phyloP scores from a whole-genome alignment of 805 yeast genomes.

The Zygotorulaspora chibaensis region DNA sequence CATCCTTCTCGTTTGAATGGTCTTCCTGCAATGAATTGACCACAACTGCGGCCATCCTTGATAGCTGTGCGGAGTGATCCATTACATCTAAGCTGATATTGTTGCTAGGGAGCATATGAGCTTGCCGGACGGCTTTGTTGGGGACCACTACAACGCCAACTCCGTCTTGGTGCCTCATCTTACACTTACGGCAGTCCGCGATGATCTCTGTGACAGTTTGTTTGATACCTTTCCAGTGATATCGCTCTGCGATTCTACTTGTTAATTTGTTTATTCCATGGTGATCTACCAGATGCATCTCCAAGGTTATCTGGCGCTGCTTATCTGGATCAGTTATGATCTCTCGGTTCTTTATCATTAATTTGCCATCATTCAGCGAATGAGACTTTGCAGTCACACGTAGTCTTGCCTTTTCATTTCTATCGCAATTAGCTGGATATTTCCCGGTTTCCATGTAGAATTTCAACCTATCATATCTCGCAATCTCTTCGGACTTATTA shows the following conservation, averaged over 20 bases:
- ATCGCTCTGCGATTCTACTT: slow-evolving; percentile 66
- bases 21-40: slow-evolving; percentile 24
- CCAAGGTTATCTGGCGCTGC: slow-evolving; percentile 70
- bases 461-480: slow-evolving; percentile 70
- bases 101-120: slow-evolving; percentile 26
- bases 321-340: slow-evolving; percentile 74
- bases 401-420: slow-evolving; percentile 84
- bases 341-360: slow-evolving; percentile 73
- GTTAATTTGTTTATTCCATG: slow-evolving; percentile 90
- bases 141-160: slow-evolving; percentile 30
- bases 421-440: slow-evolving; percentile 77
- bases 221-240: slow-evolving; percentile 89
- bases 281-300: slow-evolving; percentile 65
- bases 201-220: slow-evolving; percentile 80
- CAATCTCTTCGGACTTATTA: slow-evolving; percentile 26
- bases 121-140: slow-evolving; percentile 20
- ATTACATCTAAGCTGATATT: slow-evolving; percentile 11
- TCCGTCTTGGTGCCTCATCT: slow-evolving; percentile 41
- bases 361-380: slow-evolving; percentile 61
- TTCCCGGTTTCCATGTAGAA: slow-evolving; percentile 76
- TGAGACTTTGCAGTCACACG: slow-evolving; percentile 73
- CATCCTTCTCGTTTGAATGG: slow-evolving; percentile 4
- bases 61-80: slow-evolving; percentile 20
- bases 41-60: slow-evolving; percentile 28
- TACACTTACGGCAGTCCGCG: slow-evolving; percentile 69